These are phyloP conservation scores for Litsea cubeba DNA, from an alignment of 164 flowering plant species.

Conservation along the genomic window DNA sequence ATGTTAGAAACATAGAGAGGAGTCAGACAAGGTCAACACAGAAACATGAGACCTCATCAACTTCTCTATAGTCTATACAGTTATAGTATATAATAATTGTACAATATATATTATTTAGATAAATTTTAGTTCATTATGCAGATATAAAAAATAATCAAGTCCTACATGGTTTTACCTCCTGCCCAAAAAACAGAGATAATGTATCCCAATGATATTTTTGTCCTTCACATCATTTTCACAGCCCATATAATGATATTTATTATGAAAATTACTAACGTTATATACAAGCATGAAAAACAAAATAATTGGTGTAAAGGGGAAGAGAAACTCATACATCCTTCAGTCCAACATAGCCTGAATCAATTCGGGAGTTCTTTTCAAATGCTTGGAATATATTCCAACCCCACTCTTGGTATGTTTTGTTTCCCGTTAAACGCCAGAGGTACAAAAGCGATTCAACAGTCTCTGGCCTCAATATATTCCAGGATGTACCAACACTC, in stretches of 20 bases:
- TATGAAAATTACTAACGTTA: no score
- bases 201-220: neutral
- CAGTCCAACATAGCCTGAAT: conserved; percentile 94
- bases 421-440: conserved; percentile 95
- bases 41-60: no score
- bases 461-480: conserved; percentile 97
- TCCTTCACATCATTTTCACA: neutral
- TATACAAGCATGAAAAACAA: neutral
- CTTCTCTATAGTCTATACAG: no score
- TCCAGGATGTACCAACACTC: conserved; percentile 98
- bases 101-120: no score
- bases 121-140: neutral
- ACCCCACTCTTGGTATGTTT: conserved; percentile 98
- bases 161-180: neutral
- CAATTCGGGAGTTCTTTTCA: conserved; percentile 88
- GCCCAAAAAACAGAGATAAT: neutral
- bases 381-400: conserved; percentile 99
- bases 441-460: conserved; percentile 95
- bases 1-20: no score
- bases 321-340: conserved; percentile 69
- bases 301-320: neutral
- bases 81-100: no score
- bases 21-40: no score
- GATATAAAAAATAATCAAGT: neutral
- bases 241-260: neutral